These are phyloP conservation scores for Syncephalastrum contaminatum DNA, from an alignment of 371 early-diverging fungal species.

Conservation along the genomic window DNA sequence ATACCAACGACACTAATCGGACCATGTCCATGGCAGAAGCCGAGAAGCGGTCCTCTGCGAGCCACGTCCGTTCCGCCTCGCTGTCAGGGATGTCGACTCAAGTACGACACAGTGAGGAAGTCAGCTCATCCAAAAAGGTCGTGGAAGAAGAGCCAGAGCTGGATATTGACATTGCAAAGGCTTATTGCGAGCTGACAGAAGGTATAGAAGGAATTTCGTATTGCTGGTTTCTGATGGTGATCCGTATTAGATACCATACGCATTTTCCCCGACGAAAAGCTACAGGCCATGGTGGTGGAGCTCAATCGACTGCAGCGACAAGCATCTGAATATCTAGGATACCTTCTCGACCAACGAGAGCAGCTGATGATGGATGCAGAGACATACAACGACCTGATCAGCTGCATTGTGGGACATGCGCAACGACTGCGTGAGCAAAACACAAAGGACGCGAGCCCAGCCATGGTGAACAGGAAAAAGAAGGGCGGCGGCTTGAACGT, in stretches of 20 bases:
- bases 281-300: conserved; percentile 54
- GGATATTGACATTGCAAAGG: conserved; percentile 52
- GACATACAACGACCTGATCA: conserved; percentile 85
- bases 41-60: conserved; percentile 13
- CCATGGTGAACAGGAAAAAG: conserved; percentile 50
- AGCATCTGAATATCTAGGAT: conserved; percentile 61
- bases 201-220: conserved; percentile 19
- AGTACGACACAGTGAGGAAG: not conserved
- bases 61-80: conserved; percentile 13
- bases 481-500: conserved; percentile 30
- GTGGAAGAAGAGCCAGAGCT: conserved; percentile 45
- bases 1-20: conserved; percentile 7
- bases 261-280: conserved; percentile 56
- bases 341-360: conserved; percentile 79
- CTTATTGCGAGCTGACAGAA: conserved; percentile 53
- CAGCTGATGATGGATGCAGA: conserved; percentile 86
- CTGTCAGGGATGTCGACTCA: conserved; percentile 14
- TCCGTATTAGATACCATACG: conserved; percentile 52
- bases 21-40: conserved; percentile 7
- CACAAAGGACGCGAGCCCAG: conserved; percentile 48
- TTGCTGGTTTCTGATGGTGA: not conserved
- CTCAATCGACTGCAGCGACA: conserved; percentile 56
- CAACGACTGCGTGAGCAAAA: conserved; percentile 53
- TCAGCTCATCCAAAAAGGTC: conserved; percentile 14
- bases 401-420: conserved; percentile 73